A percentile compares a stretch with the other conserved stretches of the same genome.
phyloP scores from a whole-genome alignment of 2,329 filamentous ascomycete genomes.

The Alternaria sp. region DNA sequence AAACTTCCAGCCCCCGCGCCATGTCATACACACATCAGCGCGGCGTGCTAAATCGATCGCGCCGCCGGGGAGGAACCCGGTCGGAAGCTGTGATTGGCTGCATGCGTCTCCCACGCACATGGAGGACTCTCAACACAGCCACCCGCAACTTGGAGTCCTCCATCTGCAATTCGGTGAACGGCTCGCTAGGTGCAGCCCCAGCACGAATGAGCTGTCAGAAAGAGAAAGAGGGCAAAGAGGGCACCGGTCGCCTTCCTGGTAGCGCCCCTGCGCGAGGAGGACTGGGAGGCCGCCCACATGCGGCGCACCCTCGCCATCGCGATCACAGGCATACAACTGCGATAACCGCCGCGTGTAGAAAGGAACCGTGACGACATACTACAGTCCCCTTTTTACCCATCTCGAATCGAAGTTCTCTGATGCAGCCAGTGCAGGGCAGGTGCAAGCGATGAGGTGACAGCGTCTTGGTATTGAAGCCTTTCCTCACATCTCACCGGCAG shows the following conservation, averaged over 20 bases:
- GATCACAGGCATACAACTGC: background rate
- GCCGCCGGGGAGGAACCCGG: background rate
- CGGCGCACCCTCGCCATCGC: background rate
- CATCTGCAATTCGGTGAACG: slow-evolving; percentile 5
- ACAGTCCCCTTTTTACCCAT: background rate
- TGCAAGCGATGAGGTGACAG: background rate
- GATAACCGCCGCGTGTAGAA: background rate
- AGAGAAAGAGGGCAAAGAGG: slow-evolving; percentile 1
- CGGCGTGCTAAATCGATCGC: slow-evolving; percentile 1
- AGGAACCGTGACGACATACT: background rate
- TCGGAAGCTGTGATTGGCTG: slow-evolving; percentile 1
- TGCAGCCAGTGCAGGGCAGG: background rate
- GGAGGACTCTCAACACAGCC: slow-evolving; percentile 15
- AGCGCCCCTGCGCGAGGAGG: background rate
- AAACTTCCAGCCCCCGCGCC: background rate
- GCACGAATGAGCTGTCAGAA: slow-evolving; percentile 3
- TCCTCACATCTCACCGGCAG: slow-evolving; percentile 36
- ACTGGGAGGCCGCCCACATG: slow-evolving; percentile 14
- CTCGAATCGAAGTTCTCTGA: background rate
- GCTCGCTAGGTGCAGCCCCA: background rate
- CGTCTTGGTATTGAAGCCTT: slow-evolving; percentile 2
- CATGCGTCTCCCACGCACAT: background rate
- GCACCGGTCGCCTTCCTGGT: slow-evolving; percentile 8
- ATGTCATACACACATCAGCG: slow-evolving; percentile 4
- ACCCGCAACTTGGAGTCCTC: slow-evolving; percentile 7